Base-by-base conservation (phyloP, 208 protist species). In the Leishmania tropica region DNA sequence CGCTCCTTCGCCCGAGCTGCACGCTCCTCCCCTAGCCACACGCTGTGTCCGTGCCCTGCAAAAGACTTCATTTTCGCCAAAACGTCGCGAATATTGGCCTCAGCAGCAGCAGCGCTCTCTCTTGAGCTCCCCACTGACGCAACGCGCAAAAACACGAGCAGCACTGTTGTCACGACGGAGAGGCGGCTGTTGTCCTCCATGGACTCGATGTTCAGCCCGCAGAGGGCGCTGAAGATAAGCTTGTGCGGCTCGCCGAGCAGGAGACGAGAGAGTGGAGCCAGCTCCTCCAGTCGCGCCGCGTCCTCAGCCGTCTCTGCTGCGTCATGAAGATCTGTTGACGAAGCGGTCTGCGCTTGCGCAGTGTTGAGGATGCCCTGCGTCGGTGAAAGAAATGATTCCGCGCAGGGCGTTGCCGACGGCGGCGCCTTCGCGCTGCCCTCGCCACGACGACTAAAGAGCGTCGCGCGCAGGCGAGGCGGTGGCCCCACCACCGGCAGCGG, bases 141-240 rank as follows among this genome's bases (percentile, higher is more conserved):
- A 8, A 86, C 90, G 24, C 94, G 94, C 80, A 95, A 73, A 80
- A 94, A 93, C 4, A 94, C 73, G 7, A 97, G 73, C 45, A 97
- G 79, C 24, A 87, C 86, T n/a, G 91, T 97, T 21, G 92, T 94
- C 42, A 96, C 84, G 35, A 92, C 87, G 81, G 89, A 94, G 40
- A 97, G 88, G 1, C 90, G 83, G 37, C 78, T 90, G 75, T 91
- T 90, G 85, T 87, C 88, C 58, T 88, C 85, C 77, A 96, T 88
- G 37, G 78, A 42, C 83, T 97, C 94, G 10, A 92, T 89, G 84
- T 95, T 90, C 45, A 95, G 74, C 17, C 88, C 64, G 35, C 83
- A 87, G 35, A 97, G 73, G 65, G 92, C 86, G 54, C 80, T 87
- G 85, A 92, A 97, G 64, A 96, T 76, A 24, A 97, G 87, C 73